phyloP scores from a whole-genome alignment of 495 filamentous ascomycete genomes.

The Penicillium nucicola region DNA sequence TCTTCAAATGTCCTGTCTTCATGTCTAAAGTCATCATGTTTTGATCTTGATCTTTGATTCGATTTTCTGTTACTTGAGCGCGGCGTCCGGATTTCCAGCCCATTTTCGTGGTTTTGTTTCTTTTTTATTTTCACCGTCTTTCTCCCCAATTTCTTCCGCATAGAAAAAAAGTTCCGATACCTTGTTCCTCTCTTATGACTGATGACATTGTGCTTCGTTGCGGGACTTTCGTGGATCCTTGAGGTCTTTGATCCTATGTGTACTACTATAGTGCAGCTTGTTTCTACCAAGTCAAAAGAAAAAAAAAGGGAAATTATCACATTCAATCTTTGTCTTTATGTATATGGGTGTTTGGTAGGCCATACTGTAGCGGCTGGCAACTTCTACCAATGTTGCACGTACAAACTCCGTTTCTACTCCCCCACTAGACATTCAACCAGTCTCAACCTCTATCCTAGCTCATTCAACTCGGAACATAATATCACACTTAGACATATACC shows the following conservation, averaged over 20 bases:
- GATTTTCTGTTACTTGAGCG: conserved; percentile 19
- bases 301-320: conserved; percentile 15
- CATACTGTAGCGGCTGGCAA: background rate
- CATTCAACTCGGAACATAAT: too few species aligned
- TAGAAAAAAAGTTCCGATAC: conserved; percentile 22
- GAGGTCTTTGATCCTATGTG: background rate
- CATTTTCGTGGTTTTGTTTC: conserved; percentile 2
- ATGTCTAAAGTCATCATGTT: background rate
- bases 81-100: conserved; percentile 16
- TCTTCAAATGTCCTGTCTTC: background rate
- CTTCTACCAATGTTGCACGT: background rate
- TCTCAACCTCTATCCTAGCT: too few species aligned
- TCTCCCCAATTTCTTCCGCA: background rate
- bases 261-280: background rate
- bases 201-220: conserved; percentile 14
- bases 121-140: too few species aligned
- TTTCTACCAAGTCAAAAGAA: conserved; percentile 1
- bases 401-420: too few species aligned
- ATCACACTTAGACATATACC: too few species aligned
- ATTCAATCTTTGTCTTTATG: background rate
- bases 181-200: conserved; percentile 7
- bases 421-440: too few species aligned
- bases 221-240: conserved; percentile 6
- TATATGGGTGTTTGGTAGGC: background rate
- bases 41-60: background rate